phyloP scores from a whole-genome alignment of 2,329 filamentous ascomycete genomes.

The Hypoxylon sp. region DNA sequence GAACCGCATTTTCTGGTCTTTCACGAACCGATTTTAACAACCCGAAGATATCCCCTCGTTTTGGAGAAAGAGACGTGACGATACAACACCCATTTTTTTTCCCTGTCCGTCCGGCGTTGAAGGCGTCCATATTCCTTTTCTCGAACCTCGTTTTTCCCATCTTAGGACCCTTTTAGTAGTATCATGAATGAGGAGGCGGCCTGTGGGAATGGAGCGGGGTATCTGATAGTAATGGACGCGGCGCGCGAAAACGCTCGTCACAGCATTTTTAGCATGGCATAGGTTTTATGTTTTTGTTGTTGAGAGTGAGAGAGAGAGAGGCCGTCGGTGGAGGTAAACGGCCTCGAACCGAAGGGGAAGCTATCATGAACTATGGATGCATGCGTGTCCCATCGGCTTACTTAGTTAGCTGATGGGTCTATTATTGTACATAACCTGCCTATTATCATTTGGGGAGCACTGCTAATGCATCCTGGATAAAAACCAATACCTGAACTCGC shows the following conservation, averaged over 20 bases:
- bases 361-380: constrained; percentile 24
- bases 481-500: constrained; percentile 12
- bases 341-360: constrained; percentile 11
- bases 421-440: constrained; percentile 42
- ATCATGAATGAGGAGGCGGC: constrained; percentile 31
- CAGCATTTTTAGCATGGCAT: constrained; percentile 38
- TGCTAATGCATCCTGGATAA: constrained; percentile 42
- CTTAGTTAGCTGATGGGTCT: constrained; percentile 23
- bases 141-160: constrained; percentile 29
- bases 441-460: constrained; percentile 36
- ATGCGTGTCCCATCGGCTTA: constrained; percentile 25
- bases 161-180: constrained; percentile 37
- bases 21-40: constrained; percentile 34
- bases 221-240: constrained; percentile 21
- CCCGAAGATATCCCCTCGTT: constrained; percentile 48
- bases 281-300: constrained; percentile 28
- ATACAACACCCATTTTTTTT: constrained; percentile 3
- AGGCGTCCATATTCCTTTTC: constrained; percentile 43
- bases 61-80: constrained; percentile 43
- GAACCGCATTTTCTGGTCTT: constrained; percentile 35
- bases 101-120: constrained; percentile 45
- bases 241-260: constrained; percentile 19
- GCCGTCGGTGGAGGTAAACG: constrained; percentile 6
- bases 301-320: too few relatives aligned
- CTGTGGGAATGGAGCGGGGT: constrained; percentile 5